These are phyloP conservation scores for Neofusicoccum kwambonambiense DNA, from an alignment of 2,329 filamentous ascomycete species.

Conservation along the genomic window DNA sequence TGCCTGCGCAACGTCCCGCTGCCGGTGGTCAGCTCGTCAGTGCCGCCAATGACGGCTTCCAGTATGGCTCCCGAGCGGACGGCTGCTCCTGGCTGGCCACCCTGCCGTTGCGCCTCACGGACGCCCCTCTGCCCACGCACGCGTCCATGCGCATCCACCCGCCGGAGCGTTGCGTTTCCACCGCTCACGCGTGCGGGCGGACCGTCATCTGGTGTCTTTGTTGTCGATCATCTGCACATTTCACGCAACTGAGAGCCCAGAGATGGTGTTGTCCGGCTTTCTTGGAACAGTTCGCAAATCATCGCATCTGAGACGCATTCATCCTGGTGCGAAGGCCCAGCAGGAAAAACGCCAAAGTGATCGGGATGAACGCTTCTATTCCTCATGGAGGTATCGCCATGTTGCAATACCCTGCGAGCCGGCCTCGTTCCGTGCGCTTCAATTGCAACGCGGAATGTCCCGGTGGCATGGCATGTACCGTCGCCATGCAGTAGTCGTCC, in stretches of 20 bases:
- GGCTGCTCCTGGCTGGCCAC: neutral
- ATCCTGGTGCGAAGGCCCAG: too few relatives aligned
- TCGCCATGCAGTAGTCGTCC: neutral
- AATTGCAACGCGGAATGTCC: neutral
- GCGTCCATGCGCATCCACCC: constrained; percentile 4
- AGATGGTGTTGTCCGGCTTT: neutral
- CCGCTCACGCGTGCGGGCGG: neutral
- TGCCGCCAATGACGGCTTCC: neutral
- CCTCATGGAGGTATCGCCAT: too few relatives aligned
- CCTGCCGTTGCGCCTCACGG: constrained; percentile 1
- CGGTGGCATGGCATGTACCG: neutral
- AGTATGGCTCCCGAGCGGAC: neutral
- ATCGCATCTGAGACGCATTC: too few relatives aligned
- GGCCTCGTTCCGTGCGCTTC: neutral
- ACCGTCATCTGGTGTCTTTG: neutral
- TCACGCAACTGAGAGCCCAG: neutral
- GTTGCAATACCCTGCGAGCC: too few relatives aligned
- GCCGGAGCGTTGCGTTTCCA: neutral
- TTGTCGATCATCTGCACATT: neutral
- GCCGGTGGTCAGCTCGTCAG: neutral
- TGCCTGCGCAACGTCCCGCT: constrained; percentile 9
- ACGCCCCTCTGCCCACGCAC: neutral
- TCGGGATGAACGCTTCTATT: too few relatives aligned
- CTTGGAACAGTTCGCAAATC: too few relatives aligned
- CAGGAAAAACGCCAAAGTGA: too few relatives aligned